phyloP scores from a whole-genome alignment of 371 early-diverging fungal genomes.

The Choanephora cucurbitarum region DNA sequence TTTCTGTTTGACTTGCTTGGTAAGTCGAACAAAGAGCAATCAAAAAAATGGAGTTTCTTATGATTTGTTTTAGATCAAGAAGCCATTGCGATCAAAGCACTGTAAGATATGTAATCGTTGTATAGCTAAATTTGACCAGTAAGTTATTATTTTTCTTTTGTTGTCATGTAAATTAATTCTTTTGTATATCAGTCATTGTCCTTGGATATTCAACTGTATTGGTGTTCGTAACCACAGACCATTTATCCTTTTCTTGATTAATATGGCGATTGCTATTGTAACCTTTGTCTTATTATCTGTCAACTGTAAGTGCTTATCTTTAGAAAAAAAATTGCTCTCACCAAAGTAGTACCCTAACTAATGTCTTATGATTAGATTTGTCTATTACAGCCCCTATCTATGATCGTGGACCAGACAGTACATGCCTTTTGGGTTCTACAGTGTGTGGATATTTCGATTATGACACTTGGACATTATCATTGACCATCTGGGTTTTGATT shows the following conservation, averaged over 20 bases:
- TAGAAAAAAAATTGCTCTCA: conserved; percentile 1
- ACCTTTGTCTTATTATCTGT: conserved; percentile 61
- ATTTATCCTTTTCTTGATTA: conserved; percentile 77
- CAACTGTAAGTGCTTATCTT: conserved; percentile 58
- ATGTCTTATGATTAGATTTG: conserved; percentile 27
- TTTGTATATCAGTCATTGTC: conserved; percentile 79
- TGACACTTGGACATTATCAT: conserved; percentile 71
- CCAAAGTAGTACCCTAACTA: no score
- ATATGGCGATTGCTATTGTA: conserved; percentile 62
- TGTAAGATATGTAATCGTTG: conserved; percentile 96
- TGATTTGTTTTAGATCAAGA: conserved; percentile 51
- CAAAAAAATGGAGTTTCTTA: neutral
- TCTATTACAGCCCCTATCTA: conserved; percentile 29
- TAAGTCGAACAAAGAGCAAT: conserved; percentile 14
- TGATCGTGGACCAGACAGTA: conserved; percentile 27
- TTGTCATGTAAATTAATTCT: no score
- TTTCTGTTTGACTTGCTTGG: conserved; percentile 83
- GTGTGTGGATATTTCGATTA: conserved; percentile 74
- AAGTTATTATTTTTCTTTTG: conserved; percentile 25
- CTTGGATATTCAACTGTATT: conserved; percentile 93
- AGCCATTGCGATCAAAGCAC: conserved; percentile 97
- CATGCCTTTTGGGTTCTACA: conserved; percentile 63
- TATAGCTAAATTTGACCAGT: conserved; percentile 98
- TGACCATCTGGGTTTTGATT: conserved; percentile 71
- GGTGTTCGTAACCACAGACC: conserved; percentile 85